Conservation (phyloP, 2,329 filamentous ascomycete genomes). For the Chalara sp. region DNA sequence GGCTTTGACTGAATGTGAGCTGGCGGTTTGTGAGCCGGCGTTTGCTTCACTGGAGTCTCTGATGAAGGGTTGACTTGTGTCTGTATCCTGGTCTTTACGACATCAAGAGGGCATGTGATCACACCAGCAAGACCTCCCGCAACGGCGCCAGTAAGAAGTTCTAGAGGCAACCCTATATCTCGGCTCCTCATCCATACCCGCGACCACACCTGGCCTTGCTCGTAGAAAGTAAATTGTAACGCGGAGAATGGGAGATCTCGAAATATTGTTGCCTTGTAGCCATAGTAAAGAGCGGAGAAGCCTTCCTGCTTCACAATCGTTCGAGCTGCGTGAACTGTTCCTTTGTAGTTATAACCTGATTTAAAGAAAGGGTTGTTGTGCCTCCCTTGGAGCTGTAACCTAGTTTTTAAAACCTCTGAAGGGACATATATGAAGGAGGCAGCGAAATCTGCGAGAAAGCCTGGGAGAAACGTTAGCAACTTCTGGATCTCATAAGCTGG, state of each 20-base stretch:
- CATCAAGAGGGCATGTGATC: constrained; percentile 91
- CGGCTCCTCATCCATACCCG: constrained; percentile 70
- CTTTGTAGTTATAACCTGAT: constrained; percentile 93
- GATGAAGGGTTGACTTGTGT: constrained; percentile 65
- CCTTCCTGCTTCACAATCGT: constrained; percentile 84
- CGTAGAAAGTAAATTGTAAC: constrained; percentile 96
- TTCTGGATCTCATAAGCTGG: background rate
- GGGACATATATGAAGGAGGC: constrained; percentile 93
- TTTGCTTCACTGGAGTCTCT: constrained; percentile 18
- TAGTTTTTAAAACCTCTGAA: constrained; percentile 96
- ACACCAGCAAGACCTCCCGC: constrained; percentile 91
- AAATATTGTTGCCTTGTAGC: constrained; percentile 94
- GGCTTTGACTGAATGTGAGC: constrained; percentile 3
- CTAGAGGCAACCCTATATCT: constrained; percentile 78
- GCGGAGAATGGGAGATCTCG: constrained; percentile 94
- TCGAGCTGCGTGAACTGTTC: constrained; percentile 73
- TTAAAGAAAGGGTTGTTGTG: constrained; percentile 92
- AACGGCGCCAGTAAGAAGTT: constrained; percentile 81
- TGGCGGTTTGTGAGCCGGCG: constrained; percentile 11
- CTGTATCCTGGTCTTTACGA: constrained; percentile 94
- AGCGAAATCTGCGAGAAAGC: constrained; percentile 87
- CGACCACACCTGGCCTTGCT: constrained; percentile 82
- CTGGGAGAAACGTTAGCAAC: constrained; percentile 34
- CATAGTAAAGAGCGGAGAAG: constrained; percentile 79
- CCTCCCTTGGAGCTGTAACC: constrained; percentile 87